A percentile compares a stretch with the other conserved stretches of the same genome.
Evolutionary conservation across 257 asterid species (phyloP).

Genomic region (Nicotiana tabacum): DNA sequence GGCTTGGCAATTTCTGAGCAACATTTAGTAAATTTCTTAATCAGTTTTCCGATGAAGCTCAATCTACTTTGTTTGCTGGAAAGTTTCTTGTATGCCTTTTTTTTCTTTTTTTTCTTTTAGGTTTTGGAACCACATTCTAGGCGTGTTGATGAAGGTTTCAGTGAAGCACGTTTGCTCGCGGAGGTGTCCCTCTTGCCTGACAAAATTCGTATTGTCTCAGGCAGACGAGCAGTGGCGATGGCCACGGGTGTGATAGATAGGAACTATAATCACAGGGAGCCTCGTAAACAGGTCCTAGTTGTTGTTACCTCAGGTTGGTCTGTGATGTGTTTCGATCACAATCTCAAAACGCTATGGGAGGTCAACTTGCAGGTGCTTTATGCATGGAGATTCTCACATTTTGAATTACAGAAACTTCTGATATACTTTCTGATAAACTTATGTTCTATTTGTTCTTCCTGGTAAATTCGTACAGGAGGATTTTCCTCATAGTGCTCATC

Average conservation of each 20-base stretch:
- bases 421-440: neutral
- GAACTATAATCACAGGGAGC: slow-evolving; percentile 56
- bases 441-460: slow-evolving; percentile 14
- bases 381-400: slow-evolving; percentile 2
- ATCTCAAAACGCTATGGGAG: slow-evolving; percentile 95
- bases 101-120: slow-evolving; percentile 28
- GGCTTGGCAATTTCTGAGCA: neutral
- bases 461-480: slow-evolving; percentile 53
- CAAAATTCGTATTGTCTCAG: slow-evolving; percentile 76
- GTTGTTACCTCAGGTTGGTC: slow-evolving; percentile 97
- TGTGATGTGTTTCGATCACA: slow-evolving; percentile 98
- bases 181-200: slow-evolving; percentile 90
- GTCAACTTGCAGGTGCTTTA: slow-evolving; percentile 71
- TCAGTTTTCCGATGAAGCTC: neutral
- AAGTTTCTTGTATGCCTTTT: neutral
- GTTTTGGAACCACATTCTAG: slow-evolving; percentile 83
- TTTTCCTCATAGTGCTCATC: slow-evolving; percentile 97
- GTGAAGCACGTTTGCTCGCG: slow-evolving; percentile 78
- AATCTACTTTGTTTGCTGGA: neutral
- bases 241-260: slow-evolving; percentile 85
- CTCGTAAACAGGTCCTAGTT: slow-evolving; percentile 82
- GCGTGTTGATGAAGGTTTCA: slow-evolving; percentile 91
- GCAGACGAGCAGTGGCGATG: slow-evolving; percentile 97
- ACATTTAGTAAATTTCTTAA: neutral
- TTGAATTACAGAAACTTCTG: neutral